phyloP scores from a whole-genome alignment of 2,329 filamentous ascomycete genomes.

The Torrubiella hemipterigena region DNA sequence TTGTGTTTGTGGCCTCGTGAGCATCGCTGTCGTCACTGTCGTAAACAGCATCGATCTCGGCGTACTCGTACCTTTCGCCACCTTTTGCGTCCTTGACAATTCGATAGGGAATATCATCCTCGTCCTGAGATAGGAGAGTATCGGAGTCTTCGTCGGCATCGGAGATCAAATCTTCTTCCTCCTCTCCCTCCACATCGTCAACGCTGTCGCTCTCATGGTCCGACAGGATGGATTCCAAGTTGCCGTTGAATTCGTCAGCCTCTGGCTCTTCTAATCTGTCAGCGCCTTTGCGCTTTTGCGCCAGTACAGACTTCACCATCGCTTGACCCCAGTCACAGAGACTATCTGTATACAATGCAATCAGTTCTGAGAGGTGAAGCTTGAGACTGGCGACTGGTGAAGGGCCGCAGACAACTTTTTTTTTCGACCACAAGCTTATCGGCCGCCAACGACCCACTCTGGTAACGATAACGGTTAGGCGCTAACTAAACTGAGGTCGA shows the following conservation, averaged over 20 bases:
- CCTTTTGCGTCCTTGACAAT: conserved; percentile 77
- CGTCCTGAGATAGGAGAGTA: conserved; percentile 11
- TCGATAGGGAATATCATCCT: conserved; percentile 35
- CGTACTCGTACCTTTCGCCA: conserved; percentile 79
- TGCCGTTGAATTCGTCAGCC: conserved; percentile 48
- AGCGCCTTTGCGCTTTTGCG: conserved; percentile 53
- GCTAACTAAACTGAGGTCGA: too few relatives aligned
- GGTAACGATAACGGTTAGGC: too few relatives aligned
- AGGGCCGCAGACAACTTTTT: neutral
- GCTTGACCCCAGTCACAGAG: too few relatives aligned
- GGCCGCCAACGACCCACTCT: too few relatives aligned
- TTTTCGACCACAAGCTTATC: conserved; percentile 6
- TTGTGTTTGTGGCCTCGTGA: conserved; percentile 71
- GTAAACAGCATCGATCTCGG: conserved; percentile 87
- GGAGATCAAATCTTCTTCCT: conserved; percentile 15
- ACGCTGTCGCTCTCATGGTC: conserved; percentile 42
- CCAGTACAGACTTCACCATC: neutral
- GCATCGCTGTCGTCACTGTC: conserved; percentile 92
- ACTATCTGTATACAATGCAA: neutral
- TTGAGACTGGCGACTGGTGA: conserved; percentile 5
- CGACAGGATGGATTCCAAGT: conserved; percentile 42
- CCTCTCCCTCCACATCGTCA: conserved; percentile 22
- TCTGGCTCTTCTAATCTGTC: conserved; percentile 44
- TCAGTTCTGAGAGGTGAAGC: too few relatives aligned
- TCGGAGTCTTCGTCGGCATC: conserved; percentile 19